Base-by-base conservation (phyloP, 1,284 basidiomycete genomes). In the Heterobasidion occidentale region DNA sequence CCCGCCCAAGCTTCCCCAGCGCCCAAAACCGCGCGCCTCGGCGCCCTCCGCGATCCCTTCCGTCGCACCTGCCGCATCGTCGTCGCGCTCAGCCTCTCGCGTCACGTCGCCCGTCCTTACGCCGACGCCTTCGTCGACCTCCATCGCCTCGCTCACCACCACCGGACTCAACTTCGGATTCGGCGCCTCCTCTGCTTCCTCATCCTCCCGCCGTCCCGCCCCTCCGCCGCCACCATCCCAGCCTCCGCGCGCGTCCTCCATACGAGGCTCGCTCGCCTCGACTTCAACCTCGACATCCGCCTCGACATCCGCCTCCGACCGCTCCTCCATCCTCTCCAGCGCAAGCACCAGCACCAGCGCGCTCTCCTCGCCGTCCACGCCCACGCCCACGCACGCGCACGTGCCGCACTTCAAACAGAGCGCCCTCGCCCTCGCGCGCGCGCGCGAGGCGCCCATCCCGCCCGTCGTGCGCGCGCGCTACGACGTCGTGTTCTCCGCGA, bases 391-490 rank as follows among this genome's bases (percentile, higher is more conserved):
- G 44, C 6, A 46, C 14, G 8, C 54, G 36, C 27, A 46, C 38
- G 4, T 20, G 34, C 45, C 49, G 42, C n/a, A 50, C 19, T 33
- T 20, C 33, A 14, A 33, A 33, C 48, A 50, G 48, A 27, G 27
- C 6, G 27, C 27, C 27, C 27, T 27, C 27, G 27, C 27, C 0
- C 27, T 27, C 27, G 27, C 27, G 27, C 27, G 27, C 27, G 27
- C 27, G 27, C 27, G 27, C 27, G 27, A 27, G 27, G 27, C 27
- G 27, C 27, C 27, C 27, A 27, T 88, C 1, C 88, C 88, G 2
- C 68, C 79, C 9, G 73, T 79, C 2, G 82, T 83, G 7, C 78
- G 81, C 17, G 72, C 69, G 50, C 79, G 89, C 7, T 91, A 90
- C 63, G 86, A 89, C 56, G 67, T 68, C 1, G 73, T 90, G 1